Evolutionary conservation across 2,329 filamentous ascomycete genomes (phyloP), one percentile per base, ranked within the genome.

Genomic region (Ophiostoma angusticollis): DNA sequence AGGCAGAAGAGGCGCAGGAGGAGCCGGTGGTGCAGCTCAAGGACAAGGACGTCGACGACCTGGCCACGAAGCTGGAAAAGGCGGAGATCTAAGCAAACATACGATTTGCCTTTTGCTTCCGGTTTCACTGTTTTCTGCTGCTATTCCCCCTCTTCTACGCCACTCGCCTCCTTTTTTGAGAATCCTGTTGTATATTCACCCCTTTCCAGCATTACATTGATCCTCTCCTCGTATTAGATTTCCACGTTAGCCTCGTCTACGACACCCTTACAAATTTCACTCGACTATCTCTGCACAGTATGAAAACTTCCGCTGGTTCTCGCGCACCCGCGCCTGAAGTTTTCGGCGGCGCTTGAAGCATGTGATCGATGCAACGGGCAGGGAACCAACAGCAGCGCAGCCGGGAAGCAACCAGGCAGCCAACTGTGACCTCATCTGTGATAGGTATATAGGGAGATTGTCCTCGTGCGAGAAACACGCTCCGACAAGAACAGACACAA

Each of bases 31-130:
- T 74, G 13, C 72, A 80, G 57, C 60, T 73, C 48, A 72, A 84
- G 59, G 77, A 87, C 55, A 74, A 78, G 57, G 80, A 82, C 23
- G 83, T 96, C 28, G 86, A 95, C 52, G 78, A 77, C 32, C 64
- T 96, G 53, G 81, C 85, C 13, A 73, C 80, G 56, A 69, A 75
- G 53, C 62, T 96, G 49, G 74, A 72, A 45, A 87, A 87, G 71
- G 82, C 84, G 18, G 57, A 50, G 34, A 68, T 76, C 47, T 76
- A 41, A 47, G 36, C 25, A 9, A 2, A 16, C 11, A 8, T 27
- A 7, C 7, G 18, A 8, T n/a, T 17, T 24, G 23, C 22, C 9
- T 13, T 18, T 14, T 21, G 4, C 3, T 16, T 13, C 22, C 18
- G 11, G 23, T 24, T 33, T 23, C 6, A 2, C 30, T 3, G 21